Evolutionary conservation across 192 early-diverging fungal genomes (phyloP).

Genomic region (Rhizoclosmatium globosum): DNA sequence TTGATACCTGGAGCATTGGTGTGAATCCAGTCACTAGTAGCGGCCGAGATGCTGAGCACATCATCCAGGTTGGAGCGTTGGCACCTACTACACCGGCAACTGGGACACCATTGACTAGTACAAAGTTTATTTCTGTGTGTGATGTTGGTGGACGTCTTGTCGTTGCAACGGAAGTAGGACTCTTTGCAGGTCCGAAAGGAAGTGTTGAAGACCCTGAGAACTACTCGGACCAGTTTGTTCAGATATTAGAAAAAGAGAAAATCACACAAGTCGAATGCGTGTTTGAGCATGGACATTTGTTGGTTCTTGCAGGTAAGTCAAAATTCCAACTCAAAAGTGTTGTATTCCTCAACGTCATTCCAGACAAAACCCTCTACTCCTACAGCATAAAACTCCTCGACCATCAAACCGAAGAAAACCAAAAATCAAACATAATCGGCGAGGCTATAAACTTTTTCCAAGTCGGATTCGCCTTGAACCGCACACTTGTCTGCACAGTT

Average conservation of each 20-base stretch:
- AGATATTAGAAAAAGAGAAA: conserved; percentile 74
- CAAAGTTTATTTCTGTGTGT: not conserved
- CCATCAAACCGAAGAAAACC: conserved; percentile 19
- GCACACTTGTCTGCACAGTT: conserved; percentile 72
- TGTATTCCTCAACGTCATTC: too few relatives aligned
- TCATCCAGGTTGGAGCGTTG: not conserved
- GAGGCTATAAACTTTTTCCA: conserved; percentile 78
- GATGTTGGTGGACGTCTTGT: conserved; percentile 70
- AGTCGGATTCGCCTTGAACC: conserved; percentile 64
- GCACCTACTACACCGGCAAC: too few relatives aligned
- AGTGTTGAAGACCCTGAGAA: conserved; percentile 51
- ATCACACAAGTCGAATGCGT: conserved; percentile 89
- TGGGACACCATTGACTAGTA: too few relatives aligned
- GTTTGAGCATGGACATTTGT: conserved; percentile 78
- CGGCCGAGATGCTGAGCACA: not conserved
- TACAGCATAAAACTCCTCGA: conserved; percentile 41
- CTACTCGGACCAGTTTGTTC: conserved; percentile 35
- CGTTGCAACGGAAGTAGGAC: conserved; percentile 85
- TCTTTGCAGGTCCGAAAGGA: conserved; percentile 77
- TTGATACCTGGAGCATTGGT: conserved; percentile 16
- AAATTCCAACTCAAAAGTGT: too few relatives aligned
- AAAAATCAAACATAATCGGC: conserved; percentile 61
- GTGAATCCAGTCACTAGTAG: not conserved
- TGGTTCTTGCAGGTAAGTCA: conserved; percentile 86
- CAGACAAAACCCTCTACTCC: conserved; percentile 50